A percentile compares a stretch with the other conserved stretches of the same genome.
phyloP scores from a whole-genome alignment of 495 filamentous ascomycete genomes.

The Lophiostoma macrostomum region DNA sequence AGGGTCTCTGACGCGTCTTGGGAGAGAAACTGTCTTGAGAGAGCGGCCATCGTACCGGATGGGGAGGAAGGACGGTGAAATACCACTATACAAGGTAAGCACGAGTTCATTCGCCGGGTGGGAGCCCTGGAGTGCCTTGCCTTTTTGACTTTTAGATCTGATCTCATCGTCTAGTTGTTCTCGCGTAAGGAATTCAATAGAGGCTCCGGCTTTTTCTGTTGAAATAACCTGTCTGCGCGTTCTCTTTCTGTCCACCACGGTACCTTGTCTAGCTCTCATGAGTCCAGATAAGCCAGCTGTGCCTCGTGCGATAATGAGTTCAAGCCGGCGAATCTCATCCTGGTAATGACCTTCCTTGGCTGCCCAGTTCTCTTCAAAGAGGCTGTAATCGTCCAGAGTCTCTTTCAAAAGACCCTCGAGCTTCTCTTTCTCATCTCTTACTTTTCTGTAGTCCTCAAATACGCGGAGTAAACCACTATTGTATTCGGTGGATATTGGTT shows the following conservation, averaged over 20 bases:
- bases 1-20: slow-evolving; percentile 9
- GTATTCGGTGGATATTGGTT: slow-evolving; percentile 31
- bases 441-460: slow-evolving; percentile 36
- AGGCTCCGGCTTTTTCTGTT: slow-evolving; percentile 14
- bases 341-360: slow-evolving; percentile 29
- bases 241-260: slow-evolving; percentile 26
- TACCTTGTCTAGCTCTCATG: slow-evolving; percentile 37
- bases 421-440: slow-evolving; percentile 29
- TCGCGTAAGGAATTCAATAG: slow-evolving; percentile 29
- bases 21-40: slow-evolving; percentile 33
- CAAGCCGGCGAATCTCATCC: slow-evolving; percentile 38
- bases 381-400: slow-evolving; percentile 15
- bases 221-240: slow-evolving; percentile 11
- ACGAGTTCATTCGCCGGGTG: background rate
- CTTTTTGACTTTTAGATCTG: slow-evolving; percentile 27
- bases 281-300: slow-evolving; percentile 34
- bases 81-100: slow-evolving; percentile 14
- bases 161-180: slow-evolving; percentile 28
- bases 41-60: slow-evolving; percentile 32
- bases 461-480: slow-evolving; percentile 36
- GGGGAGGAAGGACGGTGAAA: slow-evolving; percentile 33
- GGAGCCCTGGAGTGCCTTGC: slow-evolving; percentile 10
- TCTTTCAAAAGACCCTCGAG: slow-evolving; percentile 22
- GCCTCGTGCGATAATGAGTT: slow-evolving; percentile 37
- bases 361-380: slow-evolving; percentile 27